Base-by-base conservation (phyloP, 2,329 filamentous ascomycete genomes). In the Alternaria angustiovoidea region DNA sequence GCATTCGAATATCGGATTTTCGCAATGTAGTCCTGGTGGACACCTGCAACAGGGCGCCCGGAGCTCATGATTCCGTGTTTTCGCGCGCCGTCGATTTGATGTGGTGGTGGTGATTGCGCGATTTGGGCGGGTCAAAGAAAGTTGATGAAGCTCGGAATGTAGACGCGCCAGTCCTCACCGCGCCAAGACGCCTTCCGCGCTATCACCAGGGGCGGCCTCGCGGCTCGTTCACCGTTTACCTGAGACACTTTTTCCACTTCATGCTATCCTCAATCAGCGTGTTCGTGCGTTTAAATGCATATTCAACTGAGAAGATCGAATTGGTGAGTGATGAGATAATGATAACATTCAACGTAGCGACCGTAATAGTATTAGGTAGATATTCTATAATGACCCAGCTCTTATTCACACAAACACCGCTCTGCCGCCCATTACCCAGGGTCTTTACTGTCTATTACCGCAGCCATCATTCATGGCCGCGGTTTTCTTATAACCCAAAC, bases 11-110 rank as follows among this genome's bases (percentile, higher is more conserved):
- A 99, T 80, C 95, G 89, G 75, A 97, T 92, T 72, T 94, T 91
- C 65, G 94, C 94, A 77, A 99, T 97, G 81, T 97, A 98, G 81
- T 99, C 95, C 81, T 99, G 95, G 77, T 96, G 93, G 72, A 88
- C 88, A 39, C 36, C 36, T 18, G 36, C 36, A 62, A 71, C 69
- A 30, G 68, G 70, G 30, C 70, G 66, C 48, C 62, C 61, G 51
- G 69, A 70, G 39, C 68, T 69, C 72, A 75, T 76, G 30, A 39
- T 69, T 49, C 53, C 53, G 61, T 49, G 54, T 39, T 36, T 36
- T 14, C 32, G 32, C 30, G 47, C 18, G 43, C 30, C 22, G 56
- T 42, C 36, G 46, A 36, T 22, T 56, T 54, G 53, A 48, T 39
- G 59, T 58, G 38, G 63, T 61, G 64, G 54, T 41, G 63, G 49